Conservation (phyloP, 1,139 yeast genomes). For the Yamadazyma atmosphaerica region DNA sequence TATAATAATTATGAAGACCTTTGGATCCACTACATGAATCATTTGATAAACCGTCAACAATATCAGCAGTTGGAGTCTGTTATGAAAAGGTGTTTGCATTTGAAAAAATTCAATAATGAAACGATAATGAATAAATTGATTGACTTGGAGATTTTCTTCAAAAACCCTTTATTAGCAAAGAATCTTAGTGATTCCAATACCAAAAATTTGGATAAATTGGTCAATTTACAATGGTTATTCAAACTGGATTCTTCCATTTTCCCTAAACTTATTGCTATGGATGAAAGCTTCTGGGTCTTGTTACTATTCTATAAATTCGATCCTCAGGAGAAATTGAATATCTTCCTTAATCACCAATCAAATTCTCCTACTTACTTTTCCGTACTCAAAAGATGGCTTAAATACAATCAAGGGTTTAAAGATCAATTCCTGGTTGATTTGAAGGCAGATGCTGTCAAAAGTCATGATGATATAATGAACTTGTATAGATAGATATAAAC, state of each 20-base stretch:
- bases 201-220: constrained; percentile 35
- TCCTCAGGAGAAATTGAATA: constrained; percentile 10
- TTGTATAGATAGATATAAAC: background rate
- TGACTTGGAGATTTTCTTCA: constrained; percentile 37
- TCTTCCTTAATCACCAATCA: constrained; percentile 16
- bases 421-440: background rate
- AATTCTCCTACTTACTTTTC: constrained; percentile 2
- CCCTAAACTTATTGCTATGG: constrained; percentile 18
- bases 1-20: constrained; percentile 54
- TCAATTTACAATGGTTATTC: constrained; percentile 36
- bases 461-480: constrained; percentile 4
- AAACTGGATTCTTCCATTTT: constrained; percentile 19
- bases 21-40: constrained; percentile 65
- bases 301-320: constrained; percentile 1
- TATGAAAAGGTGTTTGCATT: constrained; percentile 32
- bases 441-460: background rate
- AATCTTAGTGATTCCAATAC: constrained; percentile 36
- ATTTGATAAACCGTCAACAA: constrained; percentile 29
- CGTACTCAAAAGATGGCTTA: constrained; percentile 4
- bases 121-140: constrained; percentile 35
- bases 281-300: constrained; percentile 20
- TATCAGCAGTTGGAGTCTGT: constrained; percentile 36
- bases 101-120: constrained; percentile 20
- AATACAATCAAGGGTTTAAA: constrained; percentile 1
- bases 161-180: constrained; percentile 34